Conservation (phyloP, 2,329 filamentous ascomycete genomes). For the Ophiostoma australiae region DNA sequence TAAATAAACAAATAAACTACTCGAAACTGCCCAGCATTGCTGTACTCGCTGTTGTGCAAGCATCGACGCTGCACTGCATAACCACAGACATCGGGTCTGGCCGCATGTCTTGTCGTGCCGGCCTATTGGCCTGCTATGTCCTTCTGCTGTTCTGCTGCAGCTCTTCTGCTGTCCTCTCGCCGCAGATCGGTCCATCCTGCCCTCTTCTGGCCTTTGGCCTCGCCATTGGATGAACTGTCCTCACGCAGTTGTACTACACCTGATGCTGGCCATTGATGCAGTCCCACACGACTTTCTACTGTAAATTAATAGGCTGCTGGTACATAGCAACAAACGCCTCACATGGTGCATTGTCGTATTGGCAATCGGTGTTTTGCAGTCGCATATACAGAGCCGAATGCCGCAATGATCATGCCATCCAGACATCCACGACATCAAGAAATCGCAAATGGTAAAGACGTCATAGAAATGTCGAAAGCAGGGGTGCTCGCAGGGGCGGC, state of each 20-base stretch:
- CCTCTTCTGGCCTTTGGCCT: not conserved
- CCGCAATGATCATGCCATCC: not conserved
- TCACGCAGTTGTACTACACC: not conserved
- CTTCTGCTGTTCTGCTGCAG: not conserved
- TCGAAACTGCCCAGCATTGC: not conserved
- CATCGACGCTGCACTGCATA: not conserved
- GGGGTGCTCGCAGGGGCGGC: slow-evolving; percentile 3
- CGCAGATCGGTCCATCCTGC: not conserved
- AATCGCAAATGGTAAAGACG: not conserved
- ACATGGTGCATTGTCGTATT: not conserved
- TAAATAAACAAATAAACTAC: too few relatives aligned
- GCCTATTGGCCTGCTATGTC: not conserved
- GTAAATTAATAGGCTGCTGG: not conserved
- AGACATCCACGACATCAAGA: not conserved
- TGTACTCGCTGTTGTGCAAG: not conserved
- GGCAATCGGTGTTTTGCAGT: not conserved
- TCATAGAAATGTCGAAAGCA: not conserved
- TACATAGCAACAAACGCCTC: not conserved
- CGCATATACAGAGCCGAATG: not conserved
- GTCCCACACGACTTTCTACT: not conserved
- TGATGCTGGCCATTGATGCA: not conserved
- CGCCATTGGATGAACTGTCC: slow-evolving; percentile 5
- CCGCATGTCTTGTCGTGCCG: not conserved
- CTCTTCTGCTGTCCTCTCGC: not conserved
- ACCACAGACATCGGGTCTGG: not conserved